phyloP scores from a whole-genome alignment of 139 green algal species.

The Coelastrella sp. region DNA sequence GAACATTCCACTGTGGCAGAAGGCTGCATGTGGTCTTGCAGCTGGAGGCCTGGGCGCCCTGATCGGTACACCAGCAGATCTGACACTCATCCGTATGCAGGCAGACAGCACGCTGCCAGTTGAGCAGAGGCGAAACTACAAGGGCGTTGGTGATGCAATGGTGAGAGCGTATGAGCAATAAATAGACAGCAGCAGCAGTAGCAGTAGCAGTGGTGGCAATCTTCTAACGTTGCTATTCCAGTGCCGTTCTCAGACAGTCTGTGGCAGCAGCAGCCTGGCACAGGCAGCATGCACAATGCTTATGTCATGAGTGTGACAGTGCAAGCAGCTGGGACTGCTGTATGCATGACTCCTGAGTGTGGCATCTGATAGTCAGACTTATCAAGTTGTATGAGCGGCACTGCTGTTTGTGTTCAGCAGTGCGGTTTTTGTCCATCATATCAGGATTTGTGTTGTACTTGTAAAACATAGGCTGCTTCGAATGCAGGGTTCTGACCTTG shows the following conservation, averaged over 20 bases:
- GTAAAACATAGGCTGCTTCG: background rate
- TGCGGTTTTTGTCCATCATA: too few species aligned
- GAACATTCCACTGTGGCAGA: slow-evolving; percentile 88
- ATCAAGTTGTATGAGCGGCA: too few species aligned
- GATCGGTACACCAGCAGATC: slow-evolving; percentile 95
- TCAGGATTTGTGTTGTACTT: too few species aligned
- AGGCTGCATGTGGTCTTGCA: slow-evolving; percentile 88
- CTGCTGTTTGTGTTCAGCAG: too few species aligned
- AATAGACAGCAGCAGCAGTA: background rate
- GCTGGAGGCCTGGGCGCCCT: slow-evolving; percentile 95
- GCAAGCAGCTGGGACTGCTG: too few species aligned
- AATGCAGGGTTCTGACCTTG: background rate
- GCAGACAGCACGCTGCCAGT: slow-evolving; percentile 37
- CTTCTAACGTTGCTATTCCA: background rate
- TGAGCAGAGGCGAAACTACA: slow-evolving; percentile 35
- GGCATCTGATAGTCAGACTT: too few species aligned
- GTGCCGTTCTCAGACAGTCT: too few species aligned
- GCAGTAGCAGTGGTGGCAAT: background rate
- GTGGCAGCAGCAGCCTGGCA: background rate
- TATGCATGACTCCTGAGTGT: too few species aligned
- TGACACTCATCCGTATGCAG: slow-evolving; percentile 98
- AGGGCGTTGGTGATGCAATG: slow-evolving; percentile 36
- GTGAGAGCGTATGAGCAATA: background rate
- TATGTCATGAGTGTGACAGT: too few species aligned
- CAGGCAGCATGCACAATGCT: background rate